phyloP scores from a whole-genome alignment of 2,329 filamentous ascomycete genomes.

The Phaeoacremonium minimum region DNA sequence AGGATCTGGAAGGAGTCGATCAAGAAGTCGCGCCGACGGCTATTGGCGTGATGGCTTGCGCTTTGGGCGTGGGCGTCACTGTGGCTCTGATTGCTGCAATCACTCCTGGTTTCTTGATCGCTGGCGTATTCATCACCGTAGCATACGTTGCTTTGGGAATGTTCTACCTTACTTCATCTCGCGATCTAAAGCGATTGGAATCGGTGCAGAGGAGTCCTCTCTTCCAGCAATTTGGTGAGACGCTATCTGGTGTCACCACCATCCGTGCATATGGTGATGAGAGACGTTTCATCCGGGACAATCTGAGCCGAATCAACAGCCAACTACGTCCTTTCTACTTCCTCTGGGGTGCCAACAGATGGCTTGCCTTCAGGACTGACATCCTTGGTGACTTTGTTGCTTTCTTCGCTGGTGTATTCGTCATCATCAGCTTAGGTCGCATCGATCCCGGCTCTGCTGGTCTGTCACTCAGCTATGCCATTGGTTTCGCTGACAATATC shows the following conservation, averaged over 20 bases:
- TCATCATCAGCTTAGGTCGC: constrained; percentile 75
- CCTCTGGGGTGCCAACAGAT: constrained; percentile 93
- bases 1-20: constrained; percentile 91
- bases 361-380: constrained; percentile 91
- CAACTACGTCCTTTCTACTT: constrained; percentile 94
- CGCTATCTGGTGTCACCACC: constrained; percentile 87
- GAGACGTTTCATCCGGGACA: constrained; percentile 88
- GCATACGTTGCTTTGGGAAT: constrained; percentile 79
- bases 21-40: constrained; percentile 94
- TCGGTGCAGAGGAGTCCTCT: constrained; percentile 90
- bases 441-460: constrained; percentile 91
- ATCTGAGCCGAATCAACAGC: constrained; percentile 80
- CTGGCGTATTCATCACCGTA: constrained; percentile 76
- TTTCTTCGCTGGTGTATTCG: constrained; percentile 90
- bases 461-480: constrained; percentile 90
- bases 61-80: constrained; percentile 71
- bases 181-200: constrained; percentile 91
- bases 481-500: constrained; percentile 95
- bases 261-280: constrained; percentile 96
- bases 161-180: constrained; percentile 89
- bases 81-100: constrained; percentile 82
- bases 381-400: constrained; percentile 84
- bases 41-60: constrained; percentile 67
- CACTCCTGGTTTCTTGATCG: constrained; percentile 86
- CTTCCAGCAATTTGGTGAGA: constrained; percentile 98